Base-by-base conservation (phyloP, 345 rosid genomes). In the Melaleuca quinquenervia region DNA sequence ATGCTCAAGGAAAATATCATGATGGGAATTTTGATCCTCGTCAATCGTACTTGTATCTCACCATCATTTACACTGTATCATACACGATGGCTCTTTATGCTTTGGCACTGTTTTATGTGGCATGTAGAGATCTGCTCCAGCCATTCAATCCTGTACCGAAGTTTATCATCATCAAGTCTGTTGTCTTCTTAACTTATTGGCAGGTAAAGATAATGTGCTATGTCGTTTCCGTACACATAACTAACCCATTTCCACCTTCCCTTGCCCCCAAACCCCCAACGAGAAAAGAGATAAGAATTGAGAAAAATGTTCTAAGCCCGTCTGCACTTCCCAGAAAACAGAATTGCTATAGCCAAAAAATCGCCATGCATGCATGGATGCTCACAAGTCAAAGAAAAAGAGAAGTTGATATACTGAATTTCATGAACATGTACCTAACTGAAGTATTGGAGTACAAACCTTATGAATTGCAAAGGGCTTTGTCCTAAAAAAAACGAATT, bases 91-190 rank as follows among this genome's bases (percentile, higher is more conserved):
- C 99, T 36, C 91, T 98, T 52, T 98, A 97, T 90, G 99, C 94
- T 10, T 87, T 97, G 91, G 97, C 92, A 26, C 91, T 97, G 88
- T 96, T 97, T 89, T 97, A 98, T 87, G 88, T 98, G 89, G 99
- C 99, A 55, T 98, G 99, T 94, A 96, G 90, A 90, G 99, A 98
- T 94, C 95, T 96, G 56, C 99, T 98, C 85, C 94, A 95, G 91
- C 99, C 99, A 80, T 98, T 98, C 93, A 98, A 96, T 88, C 99
- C 99, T 55, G 98, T 98, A 88, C 99, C 99, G 7, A 98, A 98
- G 92, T 98, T 97, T 85, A 89, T 98, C 89, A 93, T 98, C 49
- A 95, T 98, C 27, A 98, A 98, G 89, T 96, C 99, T 85, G 99
- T 97, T 50, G 98, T 97, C 87, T 98, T 98, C 90, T 88, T 98